Evolutionary conservation across 164 flowering plant genomes (phyloP).

Genomic region (Cinnamomum micranthum): DNA sequence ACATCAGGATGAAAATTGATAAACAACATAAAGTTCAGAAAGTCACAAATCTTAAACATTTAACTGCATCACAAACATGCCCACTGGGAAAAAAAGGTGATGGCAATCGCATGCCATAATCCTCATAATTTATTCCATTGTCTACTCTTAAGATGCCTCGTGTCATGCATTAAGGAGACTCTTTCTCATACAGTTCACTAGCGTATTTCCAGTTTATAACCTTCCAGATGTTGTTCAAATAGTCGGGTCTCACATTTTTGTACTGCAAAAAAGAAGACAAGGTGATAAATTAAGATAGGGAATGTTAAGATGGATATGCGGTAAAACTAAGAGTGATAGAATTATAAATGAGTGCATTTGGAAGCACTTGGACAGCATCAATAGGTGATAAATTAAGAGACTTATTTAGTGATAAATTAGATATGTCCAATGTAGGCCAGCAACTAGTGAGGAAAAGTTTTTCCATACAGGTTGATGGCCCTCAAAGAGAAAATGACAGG

Average conservation of each 20-base stretch:
- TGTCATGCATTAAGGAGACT: slow-evolving; percentile 28
- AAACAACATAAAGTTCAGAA: background rate
- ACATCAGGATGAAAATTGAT: background rate
- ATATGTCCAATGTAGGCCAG: too few species aligned
- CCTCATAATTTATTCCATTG: background rate
- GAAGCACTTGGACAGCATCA: too few species aligned
- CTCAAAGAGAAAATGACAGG: too few species aligned
- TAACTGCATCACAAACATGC: background rate
- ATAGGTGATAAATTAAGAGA: too few species aligned
- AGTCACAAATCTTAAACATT: background rate
- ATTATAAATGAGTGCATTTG: too few species aligned
- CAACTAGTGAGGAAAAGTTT: too few species aligned
- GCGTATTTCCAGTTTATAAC: slow-evolving; percentile 92
- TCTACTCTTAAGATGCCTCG: background rate
- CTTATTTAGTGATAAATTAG: too few species aligned
- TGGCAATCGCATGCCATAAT: background rate
- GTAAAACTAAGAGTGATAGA: too few species aligned
- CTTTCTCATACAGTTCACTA: slow-evolving; percentile 57
- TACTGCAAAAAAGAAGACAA: slow-evolving; percentile 51
- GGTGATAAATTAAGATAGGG: too few species aligned
- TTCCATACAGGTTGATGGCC: too few species aligned
- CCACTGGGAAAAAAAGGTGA: background rate
- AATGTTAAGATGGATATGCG: too few species aligned
- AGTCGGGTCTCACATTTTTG: slow-evolving; percentile 93
- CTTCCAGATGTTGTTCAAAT: slow-evolving; percentile 90